Conservation (phyloP, 441 rosid genomes). For the Syzygium syzygioides region DNA sequence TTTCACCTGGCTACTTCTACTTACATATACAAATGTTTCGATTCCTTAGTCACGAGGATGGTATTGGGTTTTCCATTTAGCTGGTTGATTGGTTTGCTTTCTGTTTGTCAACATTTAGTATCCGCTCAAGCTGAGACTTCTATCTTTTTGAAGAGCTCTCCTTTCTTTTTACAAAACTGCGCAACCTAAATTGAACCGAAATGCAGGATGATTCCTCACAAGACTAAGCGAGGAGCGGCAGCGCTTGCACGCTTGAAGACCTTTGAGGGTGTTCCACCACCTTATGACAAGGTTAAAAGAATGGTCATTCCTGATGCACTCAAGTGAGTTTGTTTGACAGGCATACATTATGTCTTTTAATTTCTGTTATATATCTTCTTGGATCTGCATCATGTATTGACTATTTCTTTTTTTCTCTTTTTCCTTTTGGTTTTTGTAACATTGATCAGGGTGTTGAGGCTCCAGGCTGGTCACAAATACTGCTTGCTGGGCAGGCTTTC, state of each 20-base stretch:
- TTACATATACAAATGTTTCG: background rate
- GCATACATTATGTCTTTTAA: background rate
- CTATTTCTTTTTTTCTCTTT: background rate
- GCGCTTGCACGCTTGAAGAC: background rate
- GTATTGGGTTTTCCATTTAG: background rate
- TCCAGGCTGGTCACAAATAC: background rate
- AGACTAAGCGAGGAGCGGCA: constrained; percentile 1
- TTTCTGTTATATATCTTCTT: background rate
- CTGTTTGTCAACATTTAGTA: background rate
- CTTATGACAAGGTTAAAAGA: background rate
- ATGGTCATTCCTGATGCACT: constrained; percentile 7
- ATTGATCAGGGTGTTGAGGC: background rate
- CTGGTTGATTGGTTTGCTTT: background rate
- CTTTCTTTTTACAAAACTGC: background rate
- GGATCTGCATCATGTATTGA: background rate
- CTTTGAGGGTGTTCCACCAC: background rate
- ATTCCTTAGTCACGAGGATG: background rate
- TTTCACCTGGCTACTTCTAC: background rate
- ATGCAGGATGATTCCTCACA: constrained; percentile 3
- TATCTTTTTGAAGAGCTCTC: background rate
- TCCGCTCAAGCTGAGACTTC: background rate
- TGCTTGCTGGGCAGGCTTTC: constrained; percentile 3
- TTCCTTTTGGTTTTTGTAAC: background rate
- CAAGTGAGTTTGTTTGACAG: background rate
- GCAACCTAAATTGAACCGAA: background rate